Evolutionary conservation across 2,329 filamentous ascomycete genomes (phyloP), one percentile per base, ranked within the genome.

Genomic region (Plectosphaerella cucumerina): DNA sequence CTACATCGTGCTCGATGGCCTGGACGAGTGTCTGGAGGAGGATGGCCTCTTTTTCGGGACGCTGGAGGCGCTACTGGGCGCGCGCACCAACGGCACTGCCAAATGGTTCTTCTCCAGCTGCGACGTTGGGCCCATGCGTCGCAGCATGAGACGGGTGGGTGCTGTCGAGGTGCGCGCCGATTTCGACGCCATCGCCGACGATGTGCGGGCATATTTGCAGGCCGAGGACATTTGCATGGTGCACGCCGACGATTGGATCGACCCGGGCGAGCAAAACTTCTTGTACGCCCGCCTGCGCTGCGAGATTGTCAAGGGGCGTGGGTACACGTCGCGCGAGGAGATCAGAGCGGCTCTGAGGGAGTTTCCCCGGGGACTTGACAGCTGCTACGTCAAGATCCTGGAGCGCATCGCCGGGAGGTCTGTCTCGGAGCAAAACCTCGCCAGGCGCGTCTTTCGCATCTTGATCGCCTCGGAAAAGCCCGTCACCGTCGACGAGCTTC

Each of bases 81-180:
- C 15, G 20, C 12, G 2, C 2, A 17, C 45, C 21, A 37, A 39
- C 33, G 33, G 31, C 4, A 14, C 18, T 12, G 45, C 21, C 6
- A 47, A 34, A 20, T 47, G 45, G 45, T n/a, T 47, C 6, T 47
- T 47, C 5, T 37, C 45, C 9, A 47, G 45, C 14, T 34, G 45
- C 2, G 37, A 37, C n/a, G 2, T n/a, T 1, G 31, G 37, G 15
- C 17, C 17, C 12, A 47, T 20, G 22, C 34, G 31, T 1, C 23
- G n/a, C 21, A n/a, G 18, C 12, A 47, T 47, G 45, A 1, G n/a
- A 6, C 5, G n/a, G 10, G 8, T 47, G 20, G 15, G 23, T 12
- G 33, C 45, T 6, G 33, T 37, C 5, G 20, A 26, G 3, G 37
- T 47, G 14, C 10, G 21, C 15, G 45, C 45, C 6, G 33, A 47